Percentiles rank a stretch among this genome's conserved stretches.
These are phyloP conservation scores for Peterozyma toletana DNA, from an alignment of 805 yeast species.

Conservation along the genomic window DNA sequence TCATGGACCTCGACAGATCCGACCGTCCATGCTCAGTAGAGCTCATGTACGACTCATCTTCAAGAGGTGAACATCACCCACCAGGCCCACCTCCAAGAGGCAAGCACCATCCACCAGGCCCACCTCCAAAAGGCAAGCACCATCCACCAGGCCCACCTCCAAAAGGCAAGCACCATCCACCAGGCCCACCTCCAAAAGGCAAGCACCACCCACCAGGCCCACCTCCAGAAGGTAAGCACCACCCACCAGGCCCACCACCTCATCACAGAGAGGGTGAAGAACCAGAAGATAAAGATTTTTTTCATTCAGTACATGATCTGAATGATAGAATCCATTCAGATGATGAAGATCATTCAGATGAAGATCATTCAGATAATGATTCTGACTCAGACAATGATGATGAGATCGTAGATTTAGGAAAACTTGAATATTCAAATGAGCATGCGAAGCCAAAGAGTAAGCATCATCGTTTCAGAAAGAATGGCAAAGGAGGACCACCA, in stretches of 20 bases:
- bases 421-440: background rate
- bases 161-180: slow-evolving; percentile 1
- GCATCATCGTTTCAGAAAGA: background rate
- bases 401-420: background rate
- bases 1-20: no score
- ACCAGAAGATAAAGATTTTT: background rate
- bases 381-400: no score
- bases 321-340: no score
- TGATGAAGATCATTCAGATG: background rate
- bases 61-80: background rate
- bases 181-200: background rate
- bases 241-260: background rate
- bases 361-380: background rate
- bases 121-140: background rate
- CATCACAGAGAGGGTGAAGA: background rate
- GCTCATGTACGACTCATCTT: background rate
- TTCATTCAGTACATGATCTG: no score
- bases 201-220: background rate
- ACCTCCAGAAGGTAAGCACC: slow-evolving; percentile 1
- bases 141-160: background rate
- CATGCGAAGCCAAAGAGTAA: background rate
- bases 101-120: background rate
- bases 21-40: no score
- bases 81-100: background rate
- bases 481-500: no score